Evolutionary conservation across 192 early-diverging fungal species (phyloP).

Genomic region (Pilaira anomala): DNA sequence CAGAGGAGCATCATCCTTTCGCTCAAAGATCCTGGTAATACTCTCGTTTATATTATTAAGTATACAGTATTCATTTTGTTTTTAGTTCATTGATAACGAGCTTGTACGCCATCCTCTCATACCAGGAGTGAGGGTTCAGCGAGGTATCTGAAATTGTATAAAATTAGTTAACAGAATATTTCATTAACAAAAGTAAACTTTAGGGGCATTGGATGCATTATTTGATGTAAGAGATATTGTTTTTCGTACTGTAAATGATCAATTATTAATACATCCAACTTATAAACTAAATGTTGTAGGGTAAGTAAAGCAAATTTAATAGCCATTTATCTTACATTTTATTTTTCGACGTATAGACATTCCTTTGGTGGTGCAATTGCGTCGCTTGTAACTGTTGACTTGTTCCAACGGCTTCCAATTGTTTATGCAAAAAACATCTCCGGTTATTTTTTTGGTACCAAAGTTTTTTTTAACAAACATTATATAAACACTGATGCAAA

Average conservation of each 20-base stretch:
- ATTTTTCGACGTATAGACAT: background rate
- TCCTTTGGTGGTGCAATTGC: too few species aligned
- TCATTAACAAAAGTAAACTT: too few species aligned
- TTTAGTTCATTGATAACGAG: background rate
- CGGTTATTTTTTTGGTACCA: too few species aligned
- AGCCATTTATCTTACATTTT: background rate
- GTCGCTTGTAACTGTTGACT: too few species aligned
- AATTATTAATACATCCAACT: constrained; percentile 1
- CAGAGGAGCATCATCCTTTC: too few species aligned
- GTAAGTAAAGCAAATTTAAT: background rate
- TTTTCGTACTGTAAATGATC: background rate
- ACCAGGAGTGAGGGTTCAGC: background rate
- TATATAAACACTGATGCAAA: too few species aligned
- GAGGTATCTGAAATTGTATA: background rate
- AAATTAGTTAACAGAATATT: background rate
- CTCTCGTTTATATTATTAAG: too few species aligned
- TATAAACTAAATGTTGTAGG: constrained; percentile 7
- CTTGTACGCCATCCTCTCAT: background rate
- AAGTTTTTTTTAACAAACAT: too few species aligned
- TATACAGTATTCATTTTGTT: background rate
- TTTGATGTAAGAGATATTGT: constrained; percentile 14
- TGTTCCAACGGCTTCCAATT: too few species aligned
- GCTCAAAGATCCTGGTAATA: too few species aligned
- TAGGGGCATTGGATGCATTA: constrained; percentile 1
- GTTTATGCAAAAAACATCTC: too few species aligned